Evolutionary conservation across 169 alveolate genomes (phyloP), one percentile per base, ranked within the genome.

Genomic region (Plasmodium blacklocki): DNA sequence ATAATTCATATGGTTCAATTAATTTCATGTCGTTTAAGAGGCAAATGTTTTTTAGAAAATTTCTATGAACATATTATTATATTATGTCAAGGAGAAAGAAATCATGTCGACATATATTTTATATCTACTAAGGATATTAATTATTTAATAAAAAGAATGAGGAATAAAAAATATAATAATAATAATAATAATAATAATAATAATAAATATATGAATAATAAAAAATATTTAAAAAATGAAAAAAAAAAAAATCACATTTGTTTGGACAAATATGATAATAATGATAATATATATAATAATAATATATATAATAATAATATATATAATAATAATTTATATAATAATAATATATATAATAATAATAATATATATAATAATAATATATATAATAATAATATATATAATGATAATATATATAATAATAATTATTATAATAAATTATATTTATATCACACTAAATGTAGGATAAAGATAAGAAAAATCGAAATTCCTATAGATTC

Each of bases 21-120:
- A 2, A 47, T 26, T 3, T 8, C 39, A 19, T 1, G n/a, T 15
- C 26, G 64, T 66, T 47, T 43, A 78, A 49, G 32, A 7, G 89
- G 89, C 1, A 78, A 78, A 39, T 64, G 56, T 21, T 64, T 66
- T 21, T 32, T 66, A 15, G 89, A 78, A 12, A 52, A 78, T 58
- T 78, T 64, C 32, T 43, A 26, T 54, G 14, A 66, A 21, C 63
- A 78, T 52, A 54, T 78, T 3, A 2, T 78, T 14, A 7, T 78
- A n/a, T 15, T 78, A 64, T n/a, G 11, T 1, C 49, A 63, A 39
- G 56, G 29, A 19, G 23, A 29, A 15, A 23, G 32, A 39, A 39
- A 39, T 32, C 18, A 18, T 15, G 67, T 60, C 6, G 52, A 64
- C 14, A 45, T 64, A 39, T 64, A 15, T 8, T 29, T 39, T 45